These are phyloP conservation scores for Oidium heveae DNA, from an alignment of 2,329 filamentous ascomycete species.

Conservation along the genomic window DNA sequence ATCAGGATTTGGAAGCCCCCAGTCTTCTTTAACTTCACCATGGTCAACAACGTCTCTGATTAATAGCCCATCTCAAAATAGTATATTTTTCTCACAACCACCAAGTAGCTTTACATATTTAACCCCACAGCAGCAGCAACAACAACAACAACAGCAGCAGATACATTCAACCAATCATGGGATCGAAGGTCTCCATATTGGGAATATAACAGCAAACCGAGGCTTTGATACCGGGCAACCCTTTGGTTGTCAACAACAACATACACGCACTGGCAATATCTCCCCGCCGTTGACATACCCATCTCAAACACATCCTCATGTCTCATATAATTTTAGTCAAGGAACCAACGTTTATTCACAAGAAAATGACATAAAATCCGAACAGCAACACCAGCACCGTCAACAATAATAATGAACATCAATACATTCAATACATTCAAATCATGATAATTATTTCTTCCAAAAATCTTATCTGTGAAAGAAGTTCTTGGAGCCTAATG, in stretches of 20 bases:
- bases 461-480: no score
- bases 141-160: background rate
- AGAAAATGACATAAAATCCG: background rate
- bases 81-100: background rate
- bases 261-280: background rate
- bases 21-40: background rate
- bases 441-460: no score
- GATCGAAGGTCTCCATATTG: background rate
- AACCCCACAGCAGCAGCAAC: background rate
- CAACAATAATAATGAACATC: background rate
- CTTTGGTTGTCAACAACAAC: background rate
- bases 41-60: background rate
- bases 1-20: background rate
- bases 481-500: no score
- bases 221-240: background rate
- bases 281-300: background rate
- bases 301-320: background rate
- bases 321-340: background rate
- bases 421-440: background rate
- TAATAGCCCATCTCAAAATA: background rate
- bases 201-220: background rate
- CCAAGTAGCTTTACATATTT: background rate
- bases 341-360: background rate
- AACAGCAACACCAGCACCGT: constrained; percentile 1
- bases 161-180: background rate